Evolutionary conservation across 2,329 filamentous ascomycete genomes (phyloP), one percentile per base, ranked within the genome.

Genomic region (Monosporascus sp.): DNA sequence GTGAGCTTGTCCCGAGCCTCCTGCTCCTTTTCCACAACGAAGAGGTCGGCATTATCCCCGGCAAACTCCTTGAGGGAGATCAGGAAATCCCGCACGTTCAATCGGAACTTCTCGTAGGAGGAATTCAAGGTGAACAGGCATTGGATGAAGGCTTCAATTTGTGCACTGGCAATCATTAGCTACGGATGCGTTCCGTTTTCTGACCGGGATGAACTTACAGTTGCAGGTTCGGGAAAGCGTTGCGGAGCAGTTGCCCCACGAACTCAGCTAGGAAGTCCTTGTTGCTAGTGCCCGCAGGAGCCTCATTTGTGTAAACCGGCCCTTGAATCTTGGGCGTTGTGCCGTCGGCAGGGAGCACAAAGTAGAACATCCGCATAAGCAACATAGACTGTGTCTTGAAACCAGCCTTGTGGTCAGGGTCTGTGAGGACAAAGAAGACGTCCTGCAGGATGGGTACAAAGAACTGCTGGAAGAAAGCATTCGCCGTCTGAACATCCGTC

Each of bases 371-470:
- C 66, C 92, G 89, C 64, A 94, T 91, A 56, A 99, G 76, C 48
- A 99, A 78, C 82, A 94, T 88, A 3, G 92, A 92, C 75, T 99
- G 94, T 8, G 92, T 94, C 79, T 99, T 99, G 79, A 99, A 99
- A 1, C 94, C 94, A 56, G 94, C 94, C 78, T 99, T 99, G 80
- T 99, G 94, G 64, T 99, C 94, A 55, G 88, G 93, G 67, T 99
- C 94, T 0, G 94, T 97, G 49, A 99, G 82, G 43, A 99, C 94
- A 66, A 97, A 99, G 80, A 99, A 96, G 15, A 99, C 91, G 65
- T 99, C 94, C 72, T 99, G 94, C 49, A 99, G 78, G 60, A 99
- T 97, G 1, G 89, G 85, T 51, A 96, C 86, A 72, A 94, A 99
- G 76, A 97, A 99, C 68, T 92, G 91, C 71, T 95, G 91, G 85